Evolutionary conservation across 192 early-diverging fungal species (phyloP).

Genomic region (Podila minutissima): DNA sequence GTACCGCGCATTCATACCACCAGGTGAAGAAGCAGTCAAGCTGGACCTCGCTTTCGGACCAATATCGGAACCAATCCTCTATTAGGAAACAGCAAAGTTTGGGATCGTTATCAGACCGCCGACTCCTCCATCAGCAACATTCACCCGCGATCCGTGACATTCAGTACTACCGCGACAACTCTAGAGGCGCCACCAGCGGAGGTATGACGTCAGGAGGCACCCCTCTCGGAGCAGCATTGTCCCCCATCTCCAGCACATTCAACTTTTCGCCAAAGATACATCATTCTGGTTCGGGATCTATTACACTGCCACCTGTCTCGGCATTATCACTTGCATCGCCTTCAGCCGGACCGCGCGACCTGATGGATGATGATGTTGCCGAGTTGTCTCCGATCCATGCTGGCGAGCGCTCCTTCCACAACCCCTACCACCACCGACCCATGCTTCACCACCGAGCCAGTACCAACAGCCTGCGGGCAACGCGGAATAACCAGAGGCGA

Average conservation of each 20-base stretch:
- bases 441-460: background rate
- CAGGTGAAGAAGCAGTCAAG: conserved; percentile 40
- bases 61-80: conserved; percentile 11
- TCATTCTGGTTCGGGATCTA: background rate
- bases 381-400: background rate
- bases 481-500: background rate
- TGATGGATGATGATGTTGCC: background rate
- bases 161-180: background rate
- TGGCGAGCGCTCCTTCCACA: background rate
- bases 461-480: background rate
- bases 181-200: background rate
- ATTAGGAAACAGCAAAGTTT: conserved; percentile 36
- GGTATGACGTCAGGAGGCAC: background rate
- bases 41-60: conserved; percentile 34
- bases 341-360: background rate
- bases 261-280: conserved; percentile 1
- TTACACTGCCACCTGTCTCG: background rate
- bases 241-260: background rate
- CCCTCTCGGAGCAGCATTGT: background rate
- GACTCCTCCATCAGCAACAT: background rate
- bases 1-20: conserved; percentile 8
- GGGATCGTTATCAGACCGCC: conserved; percentile 30
- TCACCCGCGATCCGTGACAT: background rate
- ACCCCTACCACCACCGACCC: background rate
- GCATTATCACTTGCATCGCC: background rate